Evolutionary conservation across 2,329 filamentous ascomycete genomes (phyloP).

Genomic region (Fusarium virguliforme): DNA sequence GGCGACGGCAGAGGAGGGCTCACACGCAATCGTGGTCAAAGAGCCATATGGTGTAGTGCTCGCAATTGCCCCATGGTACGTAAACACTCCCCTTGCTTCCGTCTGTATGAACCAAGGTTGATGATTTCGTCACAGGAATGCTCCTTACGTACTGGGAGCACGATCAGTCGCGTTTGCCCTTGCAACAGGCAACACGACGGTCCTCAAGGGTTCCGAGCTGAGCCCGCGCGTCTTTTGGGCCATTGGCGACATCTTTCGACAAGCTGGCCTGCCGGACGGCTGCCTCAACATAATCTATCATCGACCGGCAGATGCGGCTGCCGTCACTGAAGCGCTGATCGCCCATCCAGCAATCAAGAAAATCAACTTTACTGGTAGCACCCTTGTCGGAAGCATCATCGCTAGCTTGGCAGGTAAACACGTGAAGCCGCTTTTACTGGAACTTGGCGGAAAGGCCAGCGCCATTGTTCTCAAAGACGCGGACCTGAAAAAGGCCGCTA

Average conservation of each 20-base stretch:
- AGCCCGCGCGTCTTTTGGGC: constrained; percentile 75
- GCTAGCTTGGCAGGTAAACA: constrained; percentile 77
- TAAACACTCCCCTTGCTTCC: constrained; percentile 5
- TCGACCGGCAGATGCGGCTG: constrained; percentile 75
- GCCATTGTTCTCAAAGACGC: constrained; percentile 85
- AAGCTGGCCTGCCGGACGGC: constrained; percentile 83
- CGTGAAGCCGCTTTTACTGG: constrained; percentile 84
- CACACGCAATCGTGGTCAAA: constrained; percentile 69
- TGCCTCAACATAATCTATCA: constrained; percentile 79
- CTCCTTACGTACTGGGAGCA: neutral
- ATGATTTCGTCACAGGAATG: constrained; percentile 8
- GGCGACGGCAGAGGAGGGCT: constrained; percentile 46
- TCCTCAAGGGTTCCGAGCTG: constrained; percentile 80
- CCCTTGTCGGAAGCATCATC: constrained; percentile 79
- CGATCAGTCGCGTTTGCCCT: constrained; percentile 2
- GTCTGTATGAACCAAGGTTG: neutral
- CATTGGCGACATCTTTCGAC: constrained; percentile 74
- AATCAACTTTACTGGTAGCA: constrained; percentile 88
- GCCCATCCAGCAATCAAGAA: constrained; percentile 78
- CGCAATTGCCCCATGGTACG: constrained; percentile 84
- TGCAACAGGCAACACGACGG: constrained; percentile 74
- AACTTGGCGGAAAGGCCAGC: constrained; percentile 85
- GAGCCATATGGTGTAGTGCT: constrained; percentile 78
- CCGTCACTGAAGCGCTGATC: constrained; percentile 77
- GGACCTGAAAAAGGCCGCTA: constrained; percentile 78